Conservation (phyloP, 1,284 basidiomycete species). For the Inonotus obliquus region DNA sequence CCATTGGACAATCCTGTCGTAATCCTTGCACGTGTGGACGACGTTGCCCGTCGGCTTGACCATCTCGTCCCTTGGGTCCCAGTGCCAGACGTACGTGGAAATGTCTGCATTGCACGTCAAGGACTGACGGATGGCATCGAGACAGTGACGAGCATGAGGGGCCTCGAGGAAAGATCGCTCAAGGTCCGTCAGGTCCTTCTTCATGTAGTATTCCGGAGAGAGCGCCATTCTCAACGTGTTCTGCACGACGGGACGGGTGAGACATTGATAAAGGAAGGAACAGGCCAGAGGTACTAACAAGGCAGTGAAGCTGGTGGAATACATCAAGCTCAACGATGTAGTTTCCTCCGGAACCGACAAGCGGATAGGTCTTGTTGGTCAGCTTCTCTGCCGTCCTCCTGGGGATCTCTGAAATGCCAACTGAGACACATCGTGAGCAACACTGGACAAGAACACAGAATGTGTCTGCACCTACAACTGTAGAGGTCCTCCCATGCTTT, state of each 20-base stretch:
- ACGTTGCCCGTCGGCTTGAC: not conserved
- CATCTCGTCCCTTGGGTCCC: conserved; percentile 15
- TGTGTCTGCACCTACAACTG: conserved; percentile 20
- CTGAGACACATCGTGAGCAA: not conserved
- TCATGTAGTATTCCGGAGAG: conserved; percentile 6
- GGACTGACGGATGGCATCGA: conserved; percentile 25
- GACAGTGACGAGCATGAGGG: not conserved
- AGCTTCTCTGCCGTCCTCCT: conserved; percentile 25
- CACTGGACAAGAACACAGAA: not conserved
- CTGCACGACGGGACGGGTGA: conserved; percentile 9
- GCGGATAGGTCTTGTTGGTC: conserved; percentile 23
- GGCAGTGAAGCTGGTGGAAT: conserved; percentile 31
- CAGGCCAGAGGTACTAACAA: conserved; percentile 22
- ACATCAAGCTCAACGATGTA: conserved; percentile 27
- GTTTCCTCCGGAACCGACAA: conserved; percentile 23
- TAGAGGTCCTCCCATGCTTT: conserved; percentile 19
- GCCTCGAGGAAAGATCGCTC: conserved; percentile 24
- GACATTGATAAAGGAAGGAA: not conserved
- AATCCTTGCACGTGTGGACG: not conserved
- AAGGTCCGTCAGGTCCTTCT: conserved; percentile 19
- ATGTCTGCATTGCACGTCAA: conserved; percentile 29
- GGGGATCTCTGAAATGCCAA: conserved; percentile 24
- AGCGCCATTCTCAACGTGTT: conserved; percentile 18
- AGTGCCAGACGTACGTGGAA: conserved; percentile 24
- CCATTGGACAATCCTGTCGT: not conserved